Evolutionary conservation across 129 eudicot species (phyloP).

Genomic region (Arctium minus): DNA sequence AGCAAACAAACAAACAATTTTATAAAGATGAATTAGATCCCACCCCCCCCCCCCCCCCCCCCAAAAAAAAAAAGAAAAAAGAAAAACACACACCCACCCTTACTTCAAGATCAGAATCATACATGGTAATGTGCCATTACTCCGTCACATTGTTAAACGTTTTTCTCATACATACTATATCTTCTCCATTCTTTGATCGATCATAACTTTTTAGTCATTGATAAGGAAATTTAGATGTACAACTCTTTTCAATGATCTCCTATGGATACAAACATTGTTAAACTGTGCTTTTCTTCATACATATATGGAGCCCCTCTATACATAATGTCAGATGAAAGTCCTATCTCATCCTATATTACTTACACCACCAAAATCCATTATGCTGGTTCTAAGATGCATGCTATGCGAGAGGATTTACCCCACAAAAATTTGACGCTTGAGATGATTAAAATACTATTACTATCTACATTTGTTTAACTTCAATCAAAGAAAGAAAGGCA

Average conservation of each 20-base stretch:
- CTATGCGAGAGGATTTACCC: constrained; percentile 15
- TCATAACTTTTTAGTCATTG: neutral
- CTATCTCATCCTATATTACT: neutral
- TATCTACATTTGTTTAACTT: constrained; percentile 6
- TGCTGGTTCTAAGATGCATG: neutral
- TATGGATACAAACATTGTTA: neutral
- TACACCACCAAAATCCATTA: neutral
- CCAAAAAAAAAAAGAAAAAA: too few species aligned
- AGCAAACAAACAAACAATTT: neutral
- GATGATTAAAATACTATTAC: neutral
- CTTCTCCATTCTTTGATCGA: neutral
- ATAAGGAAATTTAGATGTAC: constrained; percentile 1
- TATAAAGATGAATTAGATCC: neutral
- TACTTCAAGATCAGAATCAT: too few species aligned
- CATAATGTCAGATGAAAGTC: neutral
- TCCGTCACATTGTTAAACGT: neutral
- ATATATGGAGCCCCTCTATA: neutral
- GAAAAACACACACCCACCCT: too few species aligned
- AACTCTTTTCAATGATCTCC: neutral
- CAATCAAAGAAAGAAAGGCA: neutral
- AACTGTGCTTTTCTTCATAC: neutral
- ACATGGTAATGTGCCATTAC: too few species aligned
- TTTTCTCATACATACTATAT: constrained; percentile 11
- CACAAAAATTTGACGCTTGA: neutral
- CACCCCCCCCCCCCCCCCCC: too few species aligned